Evolutionary conservation across 345 rosid genomes (phyloP), one percentile per base, ranked within the genome.

Genomic region (Kernera saxatilis): DNA sequence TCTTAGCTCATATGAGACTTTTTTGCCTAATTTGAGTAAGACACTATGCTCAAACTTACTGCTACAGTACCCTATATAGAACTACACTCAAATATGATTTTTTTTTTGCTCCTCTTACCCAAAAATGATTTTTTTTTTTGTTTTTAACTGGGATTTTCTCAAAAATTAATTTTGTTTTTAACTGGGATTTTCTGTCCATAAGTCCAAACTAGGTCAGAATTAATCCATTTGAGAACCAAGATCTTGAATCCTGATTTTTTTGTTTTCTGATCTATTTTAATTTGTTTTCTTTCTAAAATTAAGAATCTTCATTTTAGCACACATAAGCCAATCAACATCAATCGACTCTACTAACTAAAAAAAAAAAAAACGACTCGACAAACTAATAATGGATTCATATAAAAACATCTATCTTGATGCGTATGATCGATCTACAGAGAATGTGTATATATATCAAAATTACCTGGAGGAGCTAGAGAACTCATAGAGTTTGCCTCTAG

Each of bases 401-500:
- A 22, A 46, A 4, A 45, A 45, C 1, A 5, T 8, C 15, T 5
- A 25, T 27, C 37, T 27, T 11, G 46, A 45, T 73, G 43, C 23
- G 35, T 8, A 35, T 6, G 29, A 48, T 48, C 13, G 6, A 58
- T 26, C 3, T 48, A 59, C 11, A 59, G 17, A 0, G 12, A 10
- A 56, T 55, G 22, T 9, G 18, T 64, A 56, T 5, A 43, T n/a
- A 18, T 5, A 43, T 44, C 3, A 33, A 57, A 59, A 12, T 8
- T 19, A 90, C 94, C 94, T 79, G 18, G 85, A 78, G 25, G 83
- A 75, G 64, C 89, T 86, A 32, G 94, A 82, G 72, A 88, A 91
- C 80, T 88, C 92, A 72, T 85, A 88, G 64, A 88, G 92, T 84
- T 84, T 88, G 59, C 89, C 97, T 62, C 88, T 83, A 3, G 92